Evolutionary conservation across 2,329 filamentous ascomycete species (phyloP).

Genomic region (Leptographium radiaticola): DNA sequence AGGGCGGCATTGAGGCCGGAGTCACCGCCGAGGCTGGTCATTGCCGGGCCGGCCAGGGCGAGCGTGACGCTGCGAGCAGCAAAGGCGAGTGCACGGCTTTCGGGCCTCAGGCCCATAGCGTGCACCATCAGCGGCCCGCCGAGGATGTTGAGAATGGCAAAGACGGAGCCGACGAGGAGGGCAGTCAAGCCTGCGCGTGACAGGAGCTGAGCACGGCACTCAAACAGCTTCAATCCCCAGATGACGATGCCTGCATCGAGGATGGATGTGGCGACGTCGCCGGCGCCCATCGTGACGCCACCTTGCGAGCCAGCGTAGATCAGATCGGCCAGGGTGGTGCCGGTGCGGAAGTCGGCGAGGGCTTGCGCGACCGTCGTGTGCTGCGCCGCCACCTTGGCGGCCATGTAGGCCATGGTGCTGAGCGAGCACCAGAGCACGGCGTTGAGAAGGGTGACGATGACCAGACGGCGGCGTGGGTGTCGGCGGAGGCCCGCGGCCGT

Average conservation of each 20-base stretch:
- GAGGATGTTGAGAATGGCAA: slow-evolving; percentile 29
- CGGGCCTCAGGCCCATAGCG: slow-evolving; percentile 21
- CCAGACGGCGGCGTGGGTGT: slow-evolving; percentile 11
- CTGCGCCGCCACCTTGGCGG: slow-evolving; percentile 22
- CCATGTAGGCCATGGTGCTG: slow-evolving; percentile 28
- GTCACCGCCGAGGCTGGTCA: slow-evolving; percentile 30
- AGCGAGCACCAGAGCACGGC: slow-evolving; percentile 34
- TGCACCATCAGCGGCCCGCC: slow-evolving; percentile 25
- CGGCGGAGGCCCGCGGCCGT: not conserved
- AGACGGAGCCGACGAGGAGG: slow-evolving; percentile 20
- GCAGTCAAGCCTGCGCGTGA: slow-evolving; percentile 28
- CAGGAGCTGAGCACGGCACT: slow-evolving; percentile 32
- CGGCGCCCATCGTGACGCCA: slow-evolving; percentile 24
- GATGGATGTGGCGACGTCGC: slow-evolving; percentile 33
- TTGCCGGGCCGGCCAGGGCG: slow-evolving; percentile 34
- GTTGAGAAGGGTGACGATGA: slow-evolving; percentile 29
- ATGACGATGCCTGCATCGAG: slow-evolving; percentile 37
- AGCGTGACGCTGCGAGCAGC: slow-evolving; percentile 37
- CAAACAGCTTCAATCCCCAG: slow-evolving; percentile 41
- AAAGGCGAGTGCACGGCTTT: slow-evolving; percentile 28
- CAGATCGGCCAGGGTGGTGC: slow-evolving; percentile 18
- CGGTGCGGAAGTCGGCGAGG: slow-evolving; percentile 16
- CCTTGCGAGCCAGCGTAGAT: slow-evolving; percentile 14
- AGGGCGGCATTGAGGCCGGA: slow-evolving; percentile 33
- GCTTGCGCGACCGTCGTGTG: slow-evolving; percentile 10